Evolutionary conservation across 495 filamentous ascomycete species (phyloP), one percentile per base, ranked within the genome.

Genomic region (Chaetomidium leptoderma): DNA sequence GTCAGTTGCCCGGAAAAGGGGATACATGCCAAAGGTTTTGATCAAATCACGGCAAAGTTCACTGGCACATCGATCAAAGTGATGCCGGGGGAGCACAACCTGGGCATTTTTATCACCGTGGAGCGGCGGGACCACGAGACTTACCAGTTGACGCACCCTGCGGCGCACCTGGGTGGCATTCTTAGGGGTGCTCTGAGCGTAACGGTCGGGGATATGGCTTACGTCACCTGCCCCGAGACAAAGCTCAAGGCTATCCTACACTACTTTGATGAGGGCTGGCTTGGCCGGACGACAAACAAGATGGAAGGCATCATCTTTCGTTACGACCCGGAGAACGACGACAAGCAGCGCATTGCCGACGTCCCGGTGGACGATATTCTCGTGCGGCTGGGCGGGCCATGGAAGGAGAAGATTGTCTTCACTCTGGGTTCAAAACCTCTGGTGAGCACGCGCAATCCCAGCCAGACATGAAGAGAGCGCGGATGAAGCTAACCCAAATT

Each of bases 21-120:
- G 6, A 81, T 98, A 49, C 84, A 84, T 27, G 95, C 93, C 17
- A 82, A 88, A 53, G 93, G 93, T 0, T 98, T 90, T 64, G 93
- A 98, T 65, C 93, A 98, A 67, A 83, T 98, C 59, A 92, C 87
- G 69, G 93, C 93, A 60, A 98, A 97, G 69, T 98, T 98, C 74
- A 97, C 92, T 1, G 93, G 93, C 39, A 96, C 93, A 11, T 92
- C 90, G 66, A 80, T 98, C 64, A 87, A 89, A 64, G 93, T 98
- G 37, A 84, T 85, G 26, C 91, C 93, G 0, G 93, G 93, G 24
- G 85, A 89, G 61, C 90, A 96, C 73, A 98, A 98, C 66, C 76
- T 95, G 35, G 93, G 93, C 42, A 97, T 98, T 58, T 98, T 96
- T 70, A 86, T 98, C 69, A 92, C 86, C 13, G 74, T 97, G 19